These are phyloP conservation scores for Saccharomycopsis malanga DNA, from an alignment of 805 yeast genomes.

Conservation along the genomic window DNA sequence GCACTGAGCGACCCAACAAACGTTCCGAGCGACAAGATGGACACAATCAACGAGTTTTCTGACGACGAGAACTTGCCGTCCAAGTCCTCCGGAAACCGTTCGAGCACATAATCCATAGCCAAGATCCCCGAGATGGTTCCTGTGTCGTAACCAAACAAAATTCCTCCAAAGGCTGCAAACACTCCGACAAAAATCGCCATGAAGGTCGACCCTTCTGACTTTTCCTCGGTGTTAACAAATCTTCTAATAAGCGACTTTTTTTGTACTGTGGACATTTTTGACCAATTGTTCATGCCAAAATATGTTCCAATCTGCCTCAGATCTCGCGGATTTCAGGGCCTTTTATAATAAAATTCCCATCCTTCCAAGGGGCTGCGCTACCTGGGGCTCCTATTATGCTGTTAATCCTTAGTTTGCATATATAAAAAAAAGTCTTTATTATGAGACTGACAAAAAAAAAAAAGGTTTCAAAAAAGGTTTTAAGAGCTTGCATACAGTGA, in stretches of 20 bases:
- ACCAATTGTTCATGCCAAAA: too few relatives aligned
- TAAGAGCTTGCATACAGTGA: too few relatives aligned
- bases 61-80: conserved; percentile 34
- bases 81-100: conserved; percentile 35
- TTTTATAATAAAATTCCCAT: too few relatives aligned
- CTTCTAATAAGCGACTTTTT: background rate
- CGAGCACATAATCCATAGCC: conserved; percentile 51
- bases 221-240: conserved; percentile 14
- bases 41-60: conserved; percentile 54
- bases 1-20: conserved; percentile 59
- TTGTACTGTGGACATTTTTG: too few relatives aligned
- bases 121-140: conserved; percentile 61
- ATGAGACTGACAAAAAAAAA: too few relatives aligned
- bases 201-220: conserved; percentile 39
- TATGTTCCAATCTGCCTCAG: too few relatives aligned
- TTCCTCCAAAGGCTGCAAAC: conserved; percentile 63
- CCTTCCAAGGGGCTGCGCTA: too few relatives aligned
- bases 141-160: conserved; percentile 62
- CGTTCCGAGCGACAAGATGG: conserved; percentile 71
- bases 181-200: conserved; percentile 46
- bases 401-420: too few relatives aligned
- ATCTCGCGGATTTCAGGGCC: background rate
- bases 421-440: too few relatives aligned
- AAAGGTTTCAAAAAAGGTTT: too few relatives aligned
- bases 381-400: too few relatives aligned